Conservation (phyloP, 1,139 yeast species). For the Suhomyces maxii region DNA sequence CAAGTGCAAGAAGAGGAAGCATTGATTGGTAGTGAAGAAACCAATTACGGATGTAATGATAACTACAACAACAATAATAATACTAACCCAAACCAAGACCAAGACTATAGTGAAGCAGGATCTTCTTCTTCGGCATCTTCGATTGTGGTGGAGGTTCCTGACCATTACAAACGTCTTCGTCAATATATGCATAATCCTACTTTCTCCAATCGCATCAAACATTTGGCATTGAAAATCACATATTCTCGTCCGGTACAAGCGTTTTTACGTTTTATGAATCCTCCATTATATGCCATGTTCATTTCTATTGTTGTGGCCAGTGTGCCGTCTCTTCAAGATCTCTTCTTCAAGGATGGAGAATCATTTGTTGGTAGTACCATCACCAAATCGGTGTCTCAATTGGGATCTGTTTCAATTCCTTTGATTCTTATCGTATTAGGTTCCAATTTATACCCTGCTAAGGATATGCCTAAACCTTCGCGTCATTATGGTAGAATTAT, state of each 20-base stretch:
- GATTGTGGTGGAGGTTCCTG: constrained; percentile 4
- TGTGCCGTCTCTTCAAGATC: constrained; percentile 63
- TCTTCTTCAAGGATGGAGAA: constrained; percentile 55
- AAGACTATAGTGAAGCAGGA: not conserved
- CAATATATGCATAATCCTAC: constrained; percentile 7
- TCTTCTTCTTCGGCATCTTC: constrained; percentile 8
- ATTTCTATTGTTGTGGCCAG: constrained; percentile 82
- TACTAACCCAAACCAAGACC: too few species aligned
- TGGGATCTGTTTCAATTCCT: constrained; percentile 84
- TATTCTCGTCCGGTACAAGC: constrained; percentile 14
- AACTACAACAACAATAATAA: too few species aligned
- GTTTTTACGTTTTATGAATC: constrained; percentile 70
- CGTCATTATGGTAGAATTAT: constrained; percentile 60
- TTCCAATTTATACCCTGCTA: constrained; percentile 68
- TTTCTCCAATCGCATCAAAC: not conserved
- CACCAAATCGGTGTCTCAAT: constrained; percentile 70
- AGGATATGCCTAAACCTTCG: constrained; percentile 64
- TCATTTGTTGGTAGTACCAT: constrained; percentile 72
- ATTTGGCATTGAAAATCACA: constrained; percentile 1
- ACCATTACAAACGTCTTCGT: constrained; percentile 7
- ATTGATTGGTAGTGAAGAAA: not conserved
- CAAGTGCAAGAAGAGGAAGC: constrained; percentile 12
- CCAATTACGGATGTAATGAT: not conserved
- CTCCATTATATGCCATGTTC: constrained; percentile 92
- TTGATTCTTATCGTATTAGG: constrained; percentile 73